Evolutionary conservation across 306 rosid species (phyloP).

Genomic region (Bauhinia variegata): DNA sequence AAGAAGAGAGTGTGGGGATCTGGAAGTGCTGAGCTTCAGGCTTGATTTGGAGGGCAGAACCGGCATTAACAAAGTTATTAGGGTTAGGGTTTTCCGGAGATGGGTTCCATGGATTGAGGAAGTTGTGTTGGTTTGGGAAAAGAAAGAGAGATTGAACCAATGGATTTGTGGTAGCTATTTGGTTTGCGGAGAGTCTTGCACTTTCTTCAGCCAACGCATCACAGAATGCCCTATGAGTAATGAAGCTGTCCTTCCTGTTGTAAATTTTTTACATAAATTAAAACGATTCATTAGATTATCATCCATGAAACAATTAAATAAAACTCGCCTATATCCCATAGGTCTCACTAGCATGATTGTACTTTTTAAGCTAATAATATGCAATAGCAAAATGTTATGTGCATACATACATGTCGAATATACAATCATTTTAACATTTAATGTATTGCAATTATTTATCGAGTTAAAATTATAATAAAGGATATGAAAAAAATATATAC

Average conservation of each 20-base stretch:
- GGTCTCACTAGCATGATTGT: too few relatives aligned
- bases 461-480: too few relatives aligned
- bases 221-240: constrained; percentile 95
- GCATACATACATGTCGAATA: too few relatives aligned
- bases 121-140: constrained; percentile 44
- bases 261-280: neutral
- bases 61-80: constrained; percentile 28
- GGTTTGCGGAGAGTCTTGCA: constrained; percentile 70
- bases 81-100: constrained; percentile 78
- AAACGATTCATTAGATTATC: neutral
- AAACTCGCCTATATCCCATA: too few relatives aligned
- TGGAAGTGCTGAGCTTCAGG: constrained; percentile 47
- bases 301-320: too few relatives aligned
- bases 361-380: too few relatives aligned
- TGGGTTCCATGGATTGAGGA: constrained; percentile 61
- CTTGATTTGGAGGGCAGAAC: constrained; percentile 45
- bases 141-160: constrained; percentile 60
- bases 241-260: constrained; percentile 91
- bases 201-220: constrained; percentile 97
- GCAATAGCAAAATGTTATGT: too few relatives aligned
- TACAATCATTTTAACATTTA: too few relatives aligned
- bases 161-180: constrained; percentile 41
- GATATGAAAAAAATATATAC: too few relatives aligned
- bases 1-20: constrained; percentile 33
- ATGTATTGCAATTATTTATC: too few relatives aligned